phyloP scores from a whole-genome alignment of 176 grass and related monocot genomes.

The Triticum monococcum region DNA sequence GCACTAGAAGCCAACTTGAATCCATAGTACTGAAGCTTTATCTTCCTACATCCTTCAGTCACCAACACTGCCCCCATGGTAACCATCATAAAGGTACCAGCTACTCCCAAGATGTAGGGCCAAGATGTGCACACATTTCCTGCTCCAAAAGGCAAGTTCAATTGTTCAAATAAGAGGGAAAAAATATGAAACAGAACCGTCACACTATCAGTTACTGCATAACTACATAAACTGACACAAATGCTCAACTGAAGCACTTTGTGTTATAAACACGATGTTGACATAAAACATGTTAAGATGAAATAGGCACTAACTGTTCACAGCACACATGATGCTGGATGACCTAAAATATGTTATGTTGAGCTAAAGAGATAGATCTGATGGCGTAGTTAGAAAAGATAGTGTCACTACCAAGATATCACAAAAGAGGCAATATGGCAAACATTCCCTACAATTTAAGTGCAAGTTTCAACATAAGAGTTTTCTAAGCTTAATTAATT shows the following conservation, averaged over 20 bases:
- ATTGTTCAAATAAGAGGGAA: slow-evolving; percentile 23
- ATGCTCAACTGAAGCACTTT: background rate
- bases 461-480: background rate
- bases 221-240: background rate
- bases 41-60: slow-evolving; percentile 96
- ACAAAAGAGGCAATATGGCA: background rate
- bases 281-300: slow-evolving; percentile 10
- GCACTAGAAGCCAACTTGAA: slow-evolving; percentile 91
- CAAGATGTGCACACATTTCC: slow-evolving; percentile 65
- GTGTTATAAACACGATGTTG: background rate
- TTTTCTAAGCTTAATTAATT: slow-evolving; percentile 7
- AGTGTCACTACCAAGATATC: background rate
- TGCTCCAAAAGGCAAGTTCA: slow-evolving; percentile 34
- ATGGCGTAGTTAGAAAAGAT: background rate
- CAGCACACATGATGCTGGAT: background rate
- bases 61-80: slow-evolving; percentile 95
- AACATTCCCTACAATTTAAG: background rate
- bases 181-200: background rate
- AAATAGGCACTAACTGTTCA: background rate
- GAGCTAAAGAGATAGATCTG: background rate
- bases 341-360: background rate
- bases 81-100: slow-evolving; percentile 72
- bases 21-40: slow-evolving; percentile 94
- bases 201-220: background rate
- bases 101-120: slow-evolving; percentile 72